Percentiles rank a stretch among this genome's conserved stretches.
These are phyloP conservation scores for Exophiala sp. DNA, from an alignment of 2,329 filamentous ascomycete genomes.

Conservation along the genomic window DNA sequence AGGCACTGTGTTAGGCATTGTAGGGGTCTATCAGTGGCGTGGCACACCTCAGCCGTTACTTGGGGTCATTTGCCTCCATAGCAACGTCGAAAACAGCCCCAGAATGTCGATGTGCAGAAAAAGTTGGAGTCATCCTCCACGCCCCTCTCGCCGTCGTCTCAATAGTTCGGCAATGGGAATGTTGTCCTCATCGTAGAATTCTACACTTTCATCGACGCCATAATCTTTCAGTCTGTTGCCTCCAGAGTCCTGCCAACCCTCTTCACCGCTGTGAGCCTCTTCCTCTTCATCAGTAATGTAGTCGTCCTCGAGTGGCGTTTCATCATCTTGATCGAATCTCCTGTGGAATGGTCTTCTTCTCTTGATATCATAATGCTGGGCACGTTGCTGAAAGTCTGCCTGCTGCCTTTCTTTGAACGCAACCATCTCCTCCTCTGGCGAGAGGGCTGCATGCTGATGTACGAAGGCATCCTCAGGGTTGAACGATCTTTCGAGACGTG, in stretches of 20 bases:
- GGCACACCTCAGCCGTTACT: too few relatives aligned
- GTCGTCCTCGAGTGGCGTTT: conserved; percentile 20
- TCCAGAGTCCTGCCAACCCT: conserved; percentile 61
- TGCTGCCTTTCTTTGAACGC: conserved; percentile 55
- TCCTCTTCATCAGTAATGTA: conserved; percentile 21
- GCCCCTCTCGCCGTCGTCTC: conserved; percentile 33
- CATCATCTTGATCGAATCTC: conserved; percentile 31
- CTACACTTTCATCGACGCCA: conserved; percentile 62
- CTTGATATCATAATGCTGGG: conserved; percentile 34
- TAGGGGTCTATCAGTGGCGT: too few relatives aligned
- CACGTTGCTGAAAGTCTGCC: conserved; percentile 48
- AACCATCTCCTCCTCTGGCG: conserved; percentile 43
- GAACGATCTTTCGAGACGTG: conserved; percentile 31
- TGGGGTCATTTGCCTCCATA: too few relatives aligned
- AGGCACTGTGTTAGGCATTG: too few relatives aligned
- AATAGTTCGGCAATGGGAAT: conserved; percentile 57
- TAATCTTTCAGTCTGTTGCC: conserved; percentile 62
- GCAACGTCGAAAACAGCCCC: neutral
- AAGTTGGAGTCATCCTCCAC: neutral
- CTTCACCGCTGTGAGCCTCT: conserved; percentile 48
- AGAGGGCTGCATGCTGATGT: conserved; percentile 29
- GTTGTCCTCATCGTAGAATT: conserved; percentile 62
- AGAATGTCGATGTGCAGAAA: neutral
- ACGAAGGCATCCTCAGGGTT: conserved; percentile 27
- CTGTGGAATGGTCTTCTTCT: conserved; percentile 43